phyloP scores from a whole-genome alignment of 2,329 filamentous ascomycete genomes.

The Celoporthe dispersa region DNA sequence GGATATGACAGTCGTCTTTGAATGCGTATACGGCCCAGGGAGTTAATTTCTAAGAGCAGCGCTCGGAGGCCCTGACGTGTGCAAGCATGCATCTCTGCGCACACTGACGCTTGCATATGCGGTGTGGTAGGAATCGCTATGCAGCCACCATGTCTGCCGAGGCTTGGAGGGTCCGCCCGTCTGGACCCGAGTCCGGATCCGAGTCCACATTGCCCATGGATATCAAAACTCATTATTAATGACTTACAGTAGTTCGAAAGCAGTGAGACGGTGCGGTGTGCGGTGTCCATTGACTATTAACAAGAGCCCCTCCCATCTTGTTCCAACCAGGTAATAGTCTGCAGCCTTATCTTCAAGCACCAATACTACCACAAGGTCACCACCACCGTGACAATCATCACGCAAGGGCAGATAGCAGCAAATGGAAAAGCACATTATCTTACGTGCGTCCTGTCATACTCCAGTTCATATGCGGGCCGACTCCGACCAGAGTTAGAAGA shows the following conservation, averaged over 20 bases:
- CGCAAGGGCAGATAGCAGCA: not conserved
- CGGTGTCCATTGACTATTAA: not conserved
- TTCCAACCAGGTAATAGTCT: not conserved
- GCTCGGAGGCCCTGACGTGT: not conserved
- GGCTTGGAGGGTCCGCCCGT: not conserved
- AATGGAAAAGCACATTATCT: not conserved
- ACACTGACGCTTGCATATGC: not conserved
- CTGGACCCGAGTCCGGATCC: not conserved
- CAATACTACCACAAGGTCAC: not conserved
- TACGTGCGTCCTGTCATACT: not conserved
- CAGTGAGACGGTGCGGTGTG: not conserved
- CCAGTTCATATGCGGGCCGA: not conserved
- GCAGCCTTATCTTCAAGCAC: conserved; percentile 13
- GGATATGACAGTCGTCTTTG: not conserved
- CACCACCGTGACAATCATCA: not conserved
- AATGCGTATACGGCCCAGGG: not conserved
- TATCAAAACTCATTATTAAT: not conserved
- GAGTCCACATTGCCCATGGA: not conserved
- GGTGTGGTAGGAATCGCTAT: conserved; percentile 1
- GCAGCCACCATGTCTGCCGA: conserved; percentile 8
- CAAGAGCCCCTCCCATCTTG: not conserved
- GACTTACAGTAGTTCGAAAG: not conserved
- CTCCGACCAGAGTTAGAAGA: not conserved
- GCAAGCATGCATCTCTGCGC: not conserved
- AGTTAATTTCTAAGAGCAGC: no score